These are phyloP conservation scores for Lycium ferocissimum DNA, from an alignment of 257 asterid genomes.

Conservation along the genomic window DNA sequence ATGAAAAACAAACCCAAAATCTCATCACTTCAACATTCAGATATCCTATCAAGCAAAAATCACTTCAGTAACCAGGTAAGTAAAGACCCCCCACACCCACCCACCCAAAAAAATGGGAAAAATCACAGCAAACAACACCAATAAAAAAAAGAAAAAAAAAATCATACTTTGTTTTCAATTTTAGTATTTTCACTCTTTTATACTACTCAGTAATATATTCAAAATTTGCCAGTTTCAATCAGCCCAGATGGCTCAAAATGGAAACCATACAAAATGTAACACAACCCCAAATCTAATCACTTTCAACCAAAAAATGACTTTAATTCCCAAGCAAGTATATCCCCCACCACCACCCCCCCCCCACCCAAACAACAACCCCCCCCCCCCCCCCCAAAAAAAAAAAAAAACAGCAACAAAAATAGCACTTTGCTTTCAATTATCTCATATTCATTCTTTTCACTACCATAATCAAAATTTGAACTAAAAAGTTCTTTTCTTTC, in stretches of 20 bases:
- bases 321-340: not conserved
- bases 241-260: not conserved
- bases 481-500: not conserved
- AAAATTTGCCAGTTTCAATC: not conserved
- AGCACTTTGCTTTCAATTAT: not conserved
- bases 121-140: too few relatives aligned
- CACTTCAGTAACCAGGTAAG: not conserved
- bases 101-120: too few relatives aligned
- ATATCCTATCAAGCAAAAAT: not conserved
- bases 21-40: not conserved
- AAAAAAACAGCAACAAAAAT: not conserved
- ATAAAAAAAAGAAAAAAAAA: too few relatives aligned
- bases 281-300: not conserved
- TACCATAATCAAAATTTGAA: not conserved
- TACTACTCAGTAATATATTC: too few relatives aligned
- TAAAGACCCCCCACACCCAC: not conserved
- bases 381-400: not conserved
- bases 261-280: not conserved
- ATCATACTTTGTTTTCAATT: not conserved
- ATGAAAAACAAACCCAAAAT: not conserved
- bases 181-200: too few relatives aligned
- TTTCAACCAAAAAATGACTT: conserved; percentile 17
- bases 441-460: not conserved
- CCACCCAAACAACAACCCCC: not conserved
- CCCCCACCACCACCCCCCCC: not conserved